These are phyloP conservation scores for Iberis amara DNA, from an alignment of 441 rosid genomes.

Conservation along the genomic window DNA sequence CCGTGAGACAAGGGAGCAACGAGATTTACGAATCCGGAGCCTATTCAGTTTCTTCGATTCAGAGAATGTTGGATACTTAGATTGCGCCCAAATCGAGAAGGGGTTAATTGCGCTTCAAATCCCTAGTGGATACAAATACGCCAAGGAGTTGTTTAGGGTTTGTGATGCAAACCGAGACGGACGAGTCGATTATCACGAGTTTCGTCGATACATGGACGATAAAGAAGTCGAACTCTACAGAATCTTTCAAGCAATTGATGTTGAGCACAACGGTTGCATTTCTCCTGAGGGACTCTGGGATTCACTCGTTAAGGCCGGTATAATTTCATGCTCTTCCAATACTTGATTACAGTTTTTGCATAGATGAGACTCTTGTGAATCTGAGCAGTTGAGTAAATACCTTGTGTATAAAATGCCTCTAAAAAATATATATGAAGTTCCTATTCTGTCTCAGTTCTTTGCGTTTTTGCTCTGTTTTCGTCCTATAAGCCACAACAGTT, in stretches of 20 bases:
- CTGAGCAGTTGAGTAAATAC: background rate
- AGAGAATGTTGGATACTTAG: constrained; percentile 49
- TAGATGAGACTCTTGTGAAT: background rate
- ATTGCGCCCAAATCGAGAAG: constrained; percentile 53
- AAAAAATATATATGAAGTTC: too few relatives aligned
- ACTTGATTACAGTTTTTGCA: background rate
- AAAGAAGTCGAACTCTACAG: constrained; percentile 59
- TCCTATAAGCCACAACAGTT: constrained; percentile 51
- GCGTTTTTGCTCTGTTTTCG: constrained; percentile 35
- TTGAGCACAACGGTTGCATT: constrained; percentile 58
- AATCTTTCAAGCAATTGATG: constrained; percentile 61
- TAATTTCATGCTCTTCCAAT: background rate
- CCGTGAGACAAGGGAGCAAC: constrained; percentile 61
- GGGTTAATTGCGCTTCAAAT: constrained; percentile 60
- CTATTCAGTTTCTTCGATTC: constrained; percentile 59
- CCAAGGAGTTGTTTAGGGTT: constrained; percentile 50
- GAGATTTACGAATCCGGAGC: constrained; percentile 54
- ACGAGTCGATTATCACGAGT: constrained; percentile 56
- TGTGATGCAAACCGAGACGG: constrained; percentile 54
- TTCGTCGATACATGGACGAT: constrained; percentile 56
- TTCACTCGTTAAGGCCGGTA: constrained; percentile 63
- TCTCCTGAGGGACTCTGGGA: constrained; percentile 59
- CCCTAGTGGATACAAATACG: constrained; percentile 58
- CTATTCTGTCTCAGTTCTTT: too few relatives aligned
- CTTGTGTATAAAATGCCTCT: too few relatives aligned